Evolutionary conservation across 1,284 basidiomycete species (phyloP).

Genomic region (Boletus calvinii): DNA sequence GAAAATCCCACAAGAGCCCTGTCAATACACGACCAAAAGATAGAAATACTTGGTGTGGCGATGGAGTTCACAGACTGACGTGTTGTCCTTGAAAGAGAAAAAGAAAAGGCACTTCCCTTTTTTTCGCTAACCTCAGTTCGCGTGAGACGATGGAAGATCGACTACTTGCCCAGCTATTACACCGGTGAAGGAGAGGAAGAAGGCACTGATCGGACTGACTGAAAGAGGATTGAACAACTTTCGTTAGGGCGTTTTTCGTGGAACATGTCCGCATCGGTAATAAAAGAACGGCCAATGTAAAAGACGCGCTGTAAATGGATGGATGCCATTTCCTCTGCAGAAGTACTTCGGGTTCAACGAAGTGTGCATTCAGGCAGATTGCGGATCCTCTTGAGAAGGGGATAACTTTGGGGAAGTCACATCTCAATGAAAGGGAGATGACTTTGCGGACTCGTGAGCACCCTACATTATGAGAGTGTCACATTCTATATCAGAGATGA

Average conservation of each 20-base stretch:
- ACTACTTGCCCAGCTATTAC: conserved; percentile 4
- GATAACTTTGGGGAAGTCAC: conserved; percentile 2
- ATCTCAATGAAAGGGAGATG: conserved; percentile 9
- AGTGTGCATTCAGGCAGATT: conserved; percentile 1
- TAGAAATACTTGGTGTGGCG: not conserved
- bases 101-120: not conserved
- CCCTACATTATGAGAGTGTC: not conserved
- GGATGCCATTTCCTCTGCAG: conserved; percentile 4
- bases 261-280: conserved; percentile 18
- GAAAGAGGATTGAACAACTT: not conserved
- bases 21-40: not conserved
- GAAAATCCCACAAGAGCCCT: not conserved
- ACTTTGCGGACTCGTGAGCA: conserved; percentile 14
- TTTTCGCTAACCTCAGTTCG: not conserved
- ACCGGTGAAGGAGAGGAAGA: not conserved
- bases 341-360: conserved; percentile 9
- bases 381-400: conserved; percentile 29
- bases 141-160: conserved; percentile 7
- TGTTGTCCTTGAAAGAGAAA: not conserved
- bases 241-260: conserved; percentile 2
- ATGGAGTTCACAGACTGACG: not conserved
- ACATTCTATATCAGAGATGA: conserved; percentile 19
- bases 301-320: conserved; percentile 7
- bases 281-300: conserved; percentile 10
- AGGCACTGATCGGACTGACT: conserved; percentile 4